Evolutionary conservation across 2,329 filamentous ascomycete species (phyloP), one percentile per base, ranked within the genome.

Genomic region (Xenosphaeropsis pyriputrescens): DNA sequence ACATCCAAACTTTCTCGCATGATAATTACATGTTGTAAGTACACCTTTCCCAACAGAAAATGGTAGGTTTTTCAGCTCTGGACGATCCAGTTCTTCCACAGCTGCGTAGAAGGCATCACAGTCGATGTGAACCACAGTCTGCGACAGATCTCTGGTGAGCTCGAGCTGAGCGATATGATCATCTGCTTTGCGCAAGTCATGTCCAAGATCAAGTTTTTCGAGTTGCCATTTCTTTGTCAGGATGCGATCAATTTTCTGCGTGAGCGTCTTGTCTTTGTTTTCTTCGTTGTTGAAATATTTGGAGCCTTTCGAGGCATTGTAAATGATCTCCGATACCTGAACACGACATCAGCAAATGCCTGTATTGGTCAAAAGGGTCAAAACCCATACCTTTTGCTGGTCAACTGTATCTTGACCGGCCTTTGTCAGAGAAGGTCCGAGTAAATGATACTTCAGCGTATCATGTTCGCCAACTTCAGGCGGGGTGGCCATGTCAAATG

Each of bases 41-140:
- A 79, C 75, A 2, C 74, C 75, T 13, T 57, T 63, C 1, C 91
- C 91, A 0, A 98, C 91, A 0, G 89, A 86, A 61, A 98, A 95
- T 1, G 91, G 91, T 0, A 93, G 64, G 30, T 86, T 67, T 42
- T 81, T 83, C 34, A 98, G 68, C 53, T 94, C 88, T 0, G 89
- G 91, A 1, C 80, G 70, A 50, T 85, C 79, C 3, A 88, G 68
- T 47, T 79, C 84, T 56, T 96, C 91, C 1, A 96, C 91, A 0
- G 91, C 85, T 1, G 91, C 91, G 52, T 91, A 98, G 58, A 98
- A 98, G 13, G 91, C 91, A 63, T 98, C 91, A 58, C 91, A 96
- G 57, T 98, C 91, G 35, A 96, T 72, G 54, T 98, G 91, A 1
- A 96, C 80, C 17, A 96, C 74, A 40, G 75, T 67, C 55, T 96